Percentiles rank a stretch among this genome's conserved stretches.
These are phyloP conservation scores for Prunus padus DNA, from an alignment of 306 rosid species.

Conservation along the genomic window DNA sequence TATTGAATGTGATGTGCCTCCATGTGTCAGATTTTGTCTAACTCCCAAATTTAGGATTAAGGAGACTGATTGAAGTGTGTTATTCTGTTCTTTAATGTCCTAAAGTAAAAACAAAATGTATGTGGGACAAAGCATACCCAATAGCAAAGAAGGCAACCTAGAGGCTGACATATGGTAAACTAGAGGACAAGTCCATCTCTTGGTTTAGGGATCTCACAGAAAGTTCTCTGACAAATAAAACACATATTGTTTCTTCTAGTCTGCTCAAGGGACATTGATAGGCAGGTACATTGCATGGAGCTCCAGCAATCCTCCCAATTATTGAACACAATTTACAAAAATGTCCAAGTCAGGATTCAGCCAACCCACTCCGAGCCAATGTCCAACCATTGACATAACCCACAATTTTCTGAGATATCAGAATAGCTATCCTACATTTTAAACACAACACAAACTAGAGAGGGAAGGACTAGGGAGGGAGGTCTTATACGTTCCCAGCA, in stretches of 20 bases:
- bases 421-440: not conserved
- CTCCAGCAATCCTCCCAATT: not conserved
- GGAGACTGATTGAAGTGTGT: not conserved
- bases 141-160: too few relatives aligned
- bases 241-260: too few relatives aligned
- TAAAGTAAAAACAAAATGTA: not conserved
- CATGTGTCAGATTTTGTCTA: not conserved
- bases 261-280: not conserved
- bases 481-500: not conserved
- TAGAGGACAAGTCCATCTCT: too few relatives aligned
- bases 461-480: not conserved
- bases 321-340: not conserved
- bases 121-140: too few relatives aligned
- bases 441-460: not conserved
- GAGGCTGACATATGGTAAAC: too few relatives aligned
- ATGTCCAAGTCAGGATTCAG: not conserved
- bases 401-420: not conserved
- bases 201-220: too few relatives aligned
- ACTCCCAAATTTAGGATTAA: not conserved
- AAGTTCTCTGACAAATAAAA: too few relatives aligned
- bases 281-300: not conserved
- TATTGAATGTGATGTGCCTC: constrained; percentile 2
- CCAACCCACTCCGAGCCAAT: not conserved
- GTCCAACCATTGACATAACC: not conserved
- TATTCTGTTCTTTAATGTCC: not conserved